Conservation (phyloP, 2,329 filamentous ascomycete genomes). For the Lasiodiplodia sp. region DNA sequence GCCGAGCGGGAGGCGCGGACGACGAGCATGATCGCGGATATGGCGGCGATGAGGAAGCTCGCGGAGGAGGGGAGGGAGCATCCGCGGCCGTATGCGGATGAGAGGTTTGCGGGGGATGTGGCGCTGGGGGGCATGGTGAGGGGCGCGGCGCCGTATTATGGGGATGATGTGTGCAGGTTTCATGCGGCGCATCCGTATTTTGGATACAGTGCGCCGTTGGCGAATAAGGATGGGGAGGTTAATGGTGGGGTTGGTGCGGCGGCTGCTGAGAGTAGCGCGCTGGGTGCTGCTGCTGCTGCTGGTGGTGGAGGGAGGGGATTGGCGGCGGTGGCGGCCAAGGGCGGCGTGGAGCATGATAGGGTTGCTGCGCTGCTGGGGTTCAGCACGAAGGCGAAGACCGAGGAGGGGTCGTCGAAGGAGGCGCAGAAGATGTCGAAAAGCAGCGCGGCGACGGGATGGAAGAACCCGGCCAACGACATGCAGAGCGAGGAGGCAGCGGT, state of each 20-base stretch:
- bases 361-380: not conserved
- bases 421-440: not conserved
- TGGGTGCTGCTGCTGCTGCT: too few relatives aligned
- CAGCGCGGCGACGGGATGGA: not conserved
- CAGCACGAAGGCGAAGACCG: constrained; percentile 3
- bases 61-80: not conserved
- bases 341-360: not conserved
- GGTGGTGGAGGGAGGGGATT: not conserved
- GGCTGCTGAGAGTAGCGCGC: too few relatives aligned
- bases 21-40: not conserved
- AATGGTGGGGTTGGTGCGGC: not conserved
- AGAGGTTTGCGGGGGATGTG: not conserved
- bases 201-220: not conserved
- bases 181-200: constrained; percentile 1
- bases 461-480: not conserved
- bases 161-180: not conserved
- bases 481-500: not conserved
- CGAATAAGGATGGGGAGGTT: not conserved
- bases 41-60: not conserved
- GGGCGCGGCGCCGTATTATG: not conserved
- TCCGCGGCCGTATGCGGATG: constrained; percentile 3
- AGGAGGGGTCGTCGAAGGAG: not conserved
- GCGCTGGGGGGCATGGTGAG: not conserved
- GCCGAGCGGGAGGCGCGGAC: not conserved
- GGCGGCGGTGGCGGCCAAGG: too few relatives aligned